Evolutionary conservation across 306 rosid species (phyloP).

Genomic region (Vigna angularis): DNA sequence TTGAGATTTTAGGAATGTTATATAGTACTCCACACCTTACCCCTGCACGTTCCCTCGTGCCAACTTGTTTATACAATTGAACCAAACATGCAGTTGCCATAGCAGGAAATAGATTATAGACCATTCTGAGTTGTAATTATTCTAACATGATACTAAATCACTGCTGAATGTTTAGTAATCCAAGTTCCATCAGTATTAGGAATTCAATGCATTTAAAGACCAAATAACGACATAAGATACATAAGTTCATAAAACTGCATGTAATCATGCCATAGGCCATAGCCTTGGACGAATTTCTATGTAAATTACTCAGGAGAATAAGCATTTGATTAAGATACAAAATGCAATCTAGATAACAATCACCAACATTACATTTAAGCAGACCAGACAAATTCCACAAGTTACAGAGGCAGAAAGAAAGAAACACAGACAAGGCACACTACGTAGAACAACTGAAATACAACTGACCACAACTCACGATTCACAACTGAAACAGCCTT

Average conservation of each 20-base stretch:
- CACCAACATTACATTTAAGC: conserved; percentile 35
- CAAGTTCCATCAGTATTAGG: conserved; percentile 22
- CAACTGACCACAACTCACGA: conserved; percentile 31
- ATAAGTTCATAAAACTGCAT: not conserved
- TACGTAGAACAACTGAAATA: conserved; percentile 12
- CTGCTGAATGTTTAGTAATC: not conserved
- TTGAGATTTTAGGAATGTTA: not conserved
- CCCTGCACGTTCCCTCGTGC: not conserved
- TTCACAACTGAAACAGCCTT: conserved; percentile 25
- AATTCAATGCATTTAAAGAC: conserved; percentile 8
- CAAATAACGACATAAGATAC: not conserved
- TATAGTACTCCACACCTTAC: not conserved
- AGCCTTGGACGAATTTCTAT: conserved; percentile 9
- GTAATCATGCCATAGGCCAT: not conserved
- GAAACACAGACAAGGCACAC: conserved; percentile 27
- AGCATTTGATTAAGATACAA: conserved; percentile 31
- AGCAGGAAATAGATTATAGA: not conserved
- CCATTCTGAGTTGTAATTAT: conserved; percentile 17
- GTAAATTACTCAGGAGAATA: not conserved
- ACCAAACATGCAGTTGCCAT: conserved; percentile 26
- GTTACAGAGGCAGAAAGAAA: conserved; percentile 35
- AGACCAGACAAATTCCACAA: conserved; percentile 32
- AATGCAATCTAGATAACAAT: not conserved
- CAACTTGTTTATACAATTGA: not conserved
- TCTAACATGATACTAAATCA: not conserved